Evolutionary conservation across 2,329 filamentous ascomycete species (phyloP), one percentile per base, ranked within the genome.

Genomic region (Cladophialophora immunda): DNA sequence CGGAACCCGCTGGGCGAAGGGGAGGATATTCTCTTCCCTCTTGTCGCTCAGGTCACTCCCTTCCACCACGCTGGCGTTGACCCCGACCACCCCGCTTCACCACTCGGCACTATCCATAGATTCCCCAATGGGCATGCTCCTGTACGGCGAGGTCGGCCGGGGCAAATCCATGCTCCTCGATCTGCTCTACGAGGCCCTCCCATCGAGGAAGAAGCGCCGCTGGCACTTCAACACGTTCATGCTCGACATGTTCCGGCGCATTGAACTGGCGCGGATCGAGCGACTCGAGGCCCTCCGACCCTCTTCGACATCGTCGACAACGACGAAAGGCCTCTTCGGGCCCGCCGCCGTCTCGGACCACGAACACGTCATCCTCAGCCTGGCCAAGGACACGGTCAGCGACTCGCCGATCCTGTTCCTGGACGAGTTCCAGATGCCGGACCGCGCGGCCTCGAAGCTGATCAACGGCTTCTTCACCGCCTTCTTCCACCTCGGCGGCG

Each of bases 191-290:
- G 89, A 93, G 59, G 90, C 90, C 58, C 79, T 95, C 3, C 92
- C 92, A 1, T 93, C 88, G 17, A 81, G 84, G 53, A 89, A 88
- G 73, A 94, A 94, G 80, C 83, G 85, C 72, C 83, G 91, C 67
- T 93, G 90, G 88, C 92, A 94, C 75, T 95, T 93, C 79, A 93
- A 92, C 76, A 93, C 90, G 0, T 95, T 95, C 73, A 95, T 95
- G 90, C 82, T 94, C 8, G 89, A 94, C 71, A 89, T 87, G 0
- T 84, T 94, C 55, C 89, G 91, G 0, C 88, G 89, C 58, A 81
- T 95, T 0, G 92, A 94, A 72, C 81, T 84, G 13, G 84, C 91
- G 53, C 83, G 92, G 3, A 77, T 78, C 32, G 76, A 72, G 72
- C 75, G 80, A 50, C 65, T 65, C 4, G 63, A 63, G 8, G 25